Conservation (phyloP, 148 eudicot genomes). For the Suaeda aralocaspica region DNA sequence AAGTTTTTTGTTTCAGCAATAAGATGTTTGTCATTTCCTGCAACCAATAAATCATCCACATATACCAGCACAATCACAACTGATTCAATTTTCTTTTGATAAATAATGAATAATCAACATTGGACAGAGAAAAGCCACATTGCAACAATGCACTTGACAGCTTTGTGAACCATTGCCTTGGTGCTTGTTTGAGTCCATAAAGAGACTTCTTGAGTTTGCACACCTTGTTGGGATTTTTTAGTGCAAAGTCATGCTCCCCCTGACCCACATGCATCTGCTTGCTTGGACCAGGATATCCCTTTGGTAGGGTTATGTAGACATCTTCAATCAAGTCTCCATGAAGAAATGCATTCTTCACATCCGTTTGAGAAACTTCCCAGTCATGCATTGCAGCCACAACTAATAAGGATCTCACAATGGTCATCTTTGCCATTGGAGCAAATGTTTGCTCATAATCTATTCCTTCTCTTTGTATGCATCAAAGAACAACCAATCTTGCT, state of each 20-base stretch:
- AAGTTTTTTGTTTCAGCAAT: neutral
- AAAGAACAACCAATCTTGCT: neutral
- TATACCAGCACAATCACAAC: neutral
- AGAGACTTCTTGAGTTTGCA: neutral
- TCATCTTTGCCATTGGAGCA: neutral
- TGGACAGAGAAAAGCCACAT: neutral
- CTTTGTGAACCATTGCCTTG: neutral
- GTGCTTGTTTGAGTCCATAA: neutral
- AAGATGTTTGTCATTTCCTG: neutral
- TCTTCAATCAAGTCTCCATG: neutral
- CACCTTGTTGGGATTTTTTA: neutral
- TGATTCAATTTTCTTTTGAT: neutral
- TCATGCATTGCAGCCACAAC: neutral
- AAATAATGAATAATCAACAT: neutral
- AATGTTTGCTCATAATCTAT: neutral
- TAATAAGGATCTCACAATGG: neutral
- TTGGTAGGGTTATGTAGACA: neutral
- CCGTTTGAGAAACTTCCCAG: neutral
- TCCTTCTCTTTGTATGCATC: neutral
- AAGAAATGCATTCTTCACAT: neutral
- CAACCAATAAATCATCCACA: neutral
- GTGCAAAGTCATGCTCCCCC: neutral
- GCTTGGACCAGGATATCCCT: neutral
- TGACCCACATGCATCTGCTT: neutral
- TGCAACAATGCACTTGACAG: neutral